Evolutionary conservation across 352 stramenopile genomes (phyloP).

Genomic region (Aphanomyces stellatus): DNA sequence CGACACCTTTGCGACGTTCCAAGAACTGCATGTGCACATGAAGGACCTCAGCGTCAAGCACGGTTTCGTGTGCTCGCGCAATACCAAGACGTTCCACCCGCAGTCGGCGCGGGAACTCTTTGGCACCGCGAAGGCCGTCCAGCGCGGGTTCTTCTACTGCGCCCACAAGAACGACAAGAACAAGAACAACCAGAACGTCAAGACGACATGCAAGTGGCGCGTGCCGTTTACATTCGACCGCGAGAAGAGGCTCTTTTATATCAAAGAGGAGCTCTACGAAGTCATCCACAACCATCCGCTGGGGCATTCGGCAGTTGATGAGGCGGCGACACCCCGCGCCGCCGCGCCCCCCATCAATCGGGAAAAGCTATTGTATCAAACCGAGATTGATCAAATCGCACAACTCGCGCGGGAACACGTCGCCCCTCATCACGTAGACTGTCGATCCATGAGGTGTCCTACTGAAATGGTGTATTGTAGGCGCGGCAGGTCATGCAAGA

Average conservation of each 20-base stretch:
- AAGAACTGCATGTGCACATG: not conserved
- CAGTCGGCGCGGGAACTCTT: slow-evolving; percentile 1
- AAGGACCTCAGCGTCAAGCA: slow-evolving; percentile 6
- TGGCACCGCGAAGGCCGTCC: not conserved
- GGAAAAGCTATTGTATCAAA: not conserved
- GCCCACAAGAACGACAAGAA: not conserved
- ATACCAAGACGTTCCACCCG: not conserved
- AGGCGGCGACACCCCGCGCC: too few relatives aligned
- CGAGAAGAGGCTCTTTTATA: not conserved
- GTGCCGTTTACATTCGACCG: slow-evolving; percentile 15
- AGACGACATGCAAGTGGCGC: slow-evolving; percentile 3
- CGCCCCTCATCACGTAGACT: not conserved
- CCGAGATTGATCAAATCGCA: slow-evolving; percentile 14
- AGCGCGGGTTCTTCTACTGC: slow-evolving; percentile 16
- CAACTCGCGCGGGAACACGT: not conserved
- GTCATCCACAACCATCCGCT: not conserved
- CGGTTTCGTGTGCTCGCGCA: not conserved
- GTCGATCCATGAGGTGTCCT: too few relatives aligned
- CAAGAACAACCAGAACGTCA: not conserved
- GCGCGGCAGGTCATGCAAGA: not conserved
- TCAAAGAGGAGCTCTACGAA: slow-evolving; percentile 8
- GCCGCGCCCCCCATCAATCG: not conserved
- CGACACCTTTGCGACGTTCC: slow-evolving; percentile 11
- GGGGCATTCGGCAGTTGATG: too few relatives aligned
- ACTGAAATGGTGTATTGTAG: too few relatives aligned